Percentiles rank a stretch among this genome's conserved stretches.
phyloP scores from a whole-genome alignment of 164 flowering plant species.

The Pachysandra terminalis region DNA sequence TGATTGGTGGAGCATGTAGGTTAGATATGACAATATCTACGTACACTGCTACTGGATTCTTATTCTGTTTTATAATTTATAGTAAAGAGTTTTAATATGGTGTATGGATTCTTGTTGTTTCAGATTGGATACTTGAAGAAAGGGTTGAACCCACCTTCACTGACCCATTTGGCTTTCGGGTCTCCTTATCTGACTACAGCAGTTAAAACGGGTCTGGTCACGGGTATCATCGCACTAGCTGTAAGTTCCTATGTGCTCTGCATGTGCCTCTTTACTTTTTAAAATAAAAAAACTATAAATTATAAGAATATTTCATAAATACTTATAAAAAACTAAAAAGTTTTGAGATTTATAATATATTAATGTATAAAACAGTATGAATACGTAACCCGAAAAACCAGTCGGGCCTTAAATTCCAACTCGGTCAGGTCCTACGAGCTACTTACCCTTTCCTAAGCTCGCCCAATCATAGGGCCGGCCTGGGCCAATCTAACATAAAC shows the following conservation, averaged over 20 bases:
- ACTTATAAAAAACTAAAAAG: no score
- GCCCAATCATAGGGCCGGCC: no score
- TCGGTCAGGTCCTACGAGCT: no score
- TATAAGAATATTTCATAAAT: no score
- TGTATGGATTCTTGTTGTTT: not conserved
- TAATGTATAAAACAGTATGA: no score
- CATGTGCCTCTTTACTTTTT: no score
- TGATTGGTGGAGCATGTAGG: not conserved
- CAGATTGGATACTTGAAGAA: slow-evolving; percentile 83
- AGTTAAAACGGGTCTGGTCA: slow-evolving; percentile 67
- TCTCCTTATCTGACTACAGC: slow-evolving; percentile 46
- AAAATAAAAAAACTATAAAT: no score
- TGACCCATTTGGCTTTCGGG: slow-evolving; percentile 43
- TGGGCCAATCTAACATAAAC: no score
- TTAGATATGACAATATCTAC: not conserved
- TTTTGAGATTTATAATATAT: no score
- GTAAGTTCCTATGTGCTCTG: slow-evolving; percentile 37
- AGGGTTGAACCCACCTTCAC: slow-evolving; percentile 75
- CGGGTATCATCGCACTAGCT: slow-evolving; percentile 74
- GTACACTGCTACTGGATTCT: not conserved
- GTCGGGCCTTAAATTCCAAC: no score
- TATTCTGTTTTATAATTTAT: not conserved
- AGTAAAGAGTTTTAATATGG: not conserved
- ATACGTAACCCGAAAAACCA: no score
- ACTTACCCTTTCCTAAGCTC: no score